Evolutionary conservation across 1,284 basidiomycete genomes (phyloP).

Genomic region (Apiotrichum domesticum): DNA sequence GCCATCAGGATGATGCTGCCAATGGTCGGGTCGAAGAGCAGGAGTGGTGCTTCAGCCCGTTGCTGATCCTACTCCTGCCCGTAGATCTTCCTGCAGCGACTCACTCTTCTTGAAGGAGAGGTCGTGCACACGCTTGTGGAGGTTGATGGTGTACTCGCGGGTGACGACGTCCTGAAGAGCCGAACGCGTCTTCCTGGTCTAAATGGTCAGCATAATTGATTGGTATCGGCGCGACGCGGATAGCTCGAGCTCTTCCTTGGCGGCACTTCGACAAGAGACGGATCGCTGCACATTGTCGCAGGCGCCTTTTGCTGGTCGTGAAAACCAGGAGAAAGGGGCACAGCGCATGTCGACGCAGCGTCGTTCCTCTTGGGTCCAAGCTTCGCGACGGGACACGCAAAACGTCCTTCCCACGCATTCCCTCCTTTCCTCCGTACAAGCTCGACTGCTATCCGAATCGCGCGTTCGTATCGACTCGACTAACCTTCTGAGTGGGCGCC

Average conservation of each 20-base stretch:
- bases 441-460: not conserved
- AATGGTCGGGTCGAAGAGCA: not conserved
- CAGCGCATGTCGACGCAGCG: no score
- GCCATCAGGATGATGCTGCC: not conserved
- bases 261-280: no score
- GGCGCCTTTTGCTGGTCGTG: no score
- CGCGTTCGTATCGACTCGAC: slow-evolving; percentile 7
- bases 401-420: no score
- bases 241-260: no score
- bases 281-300: no score
- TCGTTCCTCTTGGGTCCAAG: no score
- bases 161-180: slow-evolving; percentile 94
- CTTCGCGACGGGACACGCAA: no score
- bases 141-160: slow-evolving; percentile 91
- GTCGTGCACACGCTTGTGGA: slow-evolving; percentile 88
- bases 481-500: slow-evolving; percentile 23
- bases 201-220: slow-evolving; percentile 5
- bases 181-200: slow-evolving; percentile 81
- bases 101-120: slow-evolving; percentile 83
- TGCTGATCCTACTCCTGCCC: not conserved
- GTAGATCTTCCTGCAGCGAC: slow-evolving; percentile 11
- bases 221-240: no score
- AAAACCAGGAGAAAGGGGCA: no score
- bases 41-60: slow-evolving; percentile 1
- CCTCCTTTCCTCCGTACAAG: no score